A percentile compares a stretch with the other conserved stretches of the same genome.
These are phyloP conservation scores for Orbilia brochopaga DNA, from an alignment of 2,329 filamentous ascomycete genomes.

Conservation along the genomic window DNA sequence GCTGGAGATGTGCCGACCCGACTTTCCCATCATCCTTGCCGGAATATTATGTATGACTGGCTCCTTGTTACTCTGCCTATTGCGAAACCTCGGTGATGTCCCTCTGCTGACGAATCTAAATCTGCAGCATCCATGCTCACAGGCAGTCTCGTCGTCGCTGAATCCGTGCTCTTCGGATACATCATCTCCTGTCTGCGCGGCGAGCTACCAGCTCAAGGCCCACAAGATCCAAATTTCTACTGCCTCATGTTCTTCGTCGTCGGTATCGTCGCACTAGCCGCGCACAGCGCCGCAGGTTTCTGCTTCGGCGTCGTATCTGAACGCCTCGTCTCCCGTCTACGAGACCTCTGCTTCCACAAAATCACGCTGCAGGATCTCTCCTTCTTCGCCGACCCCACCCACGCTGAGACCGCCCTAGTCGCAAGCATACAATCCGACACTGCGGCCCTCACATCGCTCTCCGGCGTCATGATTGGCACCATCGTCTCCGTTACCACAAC, in stretches of 20 bases:
- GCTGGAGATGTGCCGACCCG: conserved; percentile 40
- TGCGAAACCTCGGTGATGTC: conserved; percentile 19
- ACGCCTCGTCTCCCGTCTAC: conserved; percentile 60
- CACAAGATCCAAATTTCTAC: conserved; percentile 58
- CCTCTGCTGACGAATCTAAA: neutral
- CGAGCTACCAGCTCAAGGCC: conserved; percentile 60
- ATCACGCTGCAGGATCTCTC: conserved; percentile 54
- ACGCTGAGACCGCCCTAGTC: conserved; percentile 60
- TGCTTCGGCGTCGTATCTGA: conserved; percentile 62
- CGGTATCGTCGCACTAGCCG: conserved; percentile 61
- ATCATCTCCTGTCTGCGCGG: conserved; percentile 60
- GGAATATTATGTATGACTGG: conserved; percentile 34
- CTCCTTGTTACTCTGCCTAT: neutral
- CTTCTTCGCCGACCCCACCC: conserved; percentile 61
- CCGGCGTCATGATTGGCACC: conserved; percentile 62
- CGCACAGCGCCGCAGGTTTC: conserved; percentile 60
- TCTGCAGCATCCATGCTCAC: conserved; percentile 60
- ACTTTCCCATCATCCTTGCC: conserved; percentile 28
- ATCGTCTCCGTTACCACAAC: conserved; percentile 62
- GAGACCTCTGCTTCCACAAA: conserved; percentile 58
- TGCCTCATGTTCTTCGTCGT: conserved; percentile 64
- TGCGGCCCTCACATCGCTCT: conserved; percentile 61
- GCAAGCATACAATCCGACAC: conserved; percentile 62
- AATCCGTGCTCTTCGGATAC: conserved; percentile 66
- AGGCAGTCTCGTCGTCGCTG: conserved; percentile 65